Base-by-base conservation (phyloP, 2,329 filamentous ascomycete species). In the Pestalotiopsis sp. region DNA sequence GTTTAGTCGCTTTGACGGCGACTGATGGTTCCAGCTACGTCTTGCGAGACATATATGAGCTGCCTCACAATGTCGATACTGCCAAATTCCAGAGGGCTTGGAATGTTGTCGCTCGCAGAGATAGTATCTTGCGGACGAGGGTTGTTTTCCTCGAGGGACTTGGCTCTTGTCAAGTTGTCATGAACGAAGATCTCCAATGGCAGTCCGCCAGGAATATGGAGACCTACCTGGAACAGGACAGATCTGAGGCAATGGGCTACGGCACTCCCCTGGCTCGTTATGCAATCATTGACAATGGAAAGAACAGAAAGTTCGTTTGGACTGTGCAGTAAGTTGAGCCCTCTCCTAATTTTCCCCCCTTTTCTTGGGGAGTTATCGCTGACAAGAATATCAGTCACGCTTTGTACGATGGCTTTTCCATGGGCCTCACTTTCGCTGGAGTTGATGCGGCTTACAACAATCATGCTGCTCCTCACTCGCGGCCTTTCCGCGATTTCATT, bases 101-200 rank as follows among this genome's bases (percentile, higher is more conserved):
- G 66, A 39, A 67, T 38, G 58, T 41, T 7, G 66, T 67, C 36
- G 66, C 52, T 27, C 36, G 17, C 3, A 27, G 20, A 25, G 36
- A 56, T 17, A 59, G 31, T n/a, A 67, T 67, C 13, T 38, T 67
- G 39, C 57, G 66, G 20, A 67, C 66, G 5, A 57, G 66, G 9
- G 38, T 67, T 14, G 66, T 63, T 9, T 49, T 39, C 13, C 13
- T 63, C 11, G 25, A 56, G 31, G 66, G 49, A 5, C 39, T 31
- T 14, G 66, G 66, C 20, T 39, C 36, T 20, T 56, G 23, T n/a
- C 66, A 67, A 41, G 38, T 60, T 52, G 59, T 67, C 20, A 38
- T 67, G 12, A 39, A 66, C 12, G 52, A 66, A 36, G 38, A 49
- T 27, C 20, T 66, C 4, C 25, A 66, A 20, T 67, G 66, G 66